Conservation (phyloP, 2,329 filamentous ascomycete species). For the Dactylonectria macrodidyma region DNA sequence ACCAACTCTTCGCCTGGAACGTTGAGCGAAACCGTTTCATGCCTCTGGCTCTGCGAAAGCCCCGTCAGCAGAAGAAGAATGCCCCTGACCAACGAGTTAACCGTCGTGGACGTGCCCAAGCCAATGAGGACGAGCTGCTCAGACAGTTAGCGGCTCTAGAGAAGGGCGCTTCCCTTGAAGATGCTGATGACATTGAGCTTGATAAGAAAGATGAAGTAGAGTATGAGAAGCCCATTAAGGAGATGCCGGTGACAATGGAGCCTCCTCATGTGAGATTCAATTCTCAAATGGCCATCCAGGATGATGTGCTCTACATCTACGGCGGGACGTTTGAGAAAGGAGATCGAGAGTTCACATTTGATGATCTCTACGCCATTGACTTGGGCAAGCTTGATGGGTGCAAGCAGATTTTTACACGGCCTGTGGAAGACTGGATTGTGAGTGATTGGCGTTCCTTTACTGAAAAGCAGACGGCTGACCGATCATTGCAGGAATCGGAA, state of each 20-base stretch:
- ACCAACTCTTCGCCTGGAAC: slow-evolving; percentile 92
- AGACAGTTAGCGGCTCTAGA: slow-evolving; percentile 89
- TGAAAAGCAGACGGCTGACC: slow-evolving; percentile 30
- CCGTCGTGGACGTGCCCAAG: slow-evolving; percentile 83
- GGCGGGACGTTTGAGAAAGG: slow-evolving; percentile 96
- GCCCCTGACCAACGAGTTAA: slow-evolving; percentile 68
- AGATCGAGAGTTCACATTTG: slow-evolving; percentile 95
- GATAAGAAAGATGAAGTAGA: slow-evolving; percentile 68
- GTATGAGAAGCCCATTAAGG: slow-evolving; percentile 71
- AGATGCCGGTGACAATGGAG: slow-evolving; percentile 80
- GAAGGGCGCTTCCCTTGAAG: slow-evolving; percentile 76
- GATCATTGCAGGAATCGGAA: slow-evolving; percentile 65
- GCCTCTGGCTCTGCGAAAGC: slow-evolving; percentile 82
- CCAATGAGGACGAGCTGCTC: slow-evolving; percentile 91
- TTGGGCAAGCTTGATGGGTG: slow-evolving; percentile 96
- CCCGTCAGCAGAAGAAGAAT: slow-evolving; percentile 74
- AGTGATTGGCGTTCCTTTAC: slow-evolving; percentile 45
- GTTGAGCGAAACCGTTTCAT: slow-evolving; percentile 97
- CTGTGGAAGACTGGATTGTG: slow-evolving; percentile 87
- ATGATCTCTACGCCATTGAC: slow-evolving; percentile 93
- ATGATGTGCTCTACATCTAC: slow-evolving; percentile 93
- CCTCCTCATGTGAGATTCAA: slow-evolving; percentile 94
- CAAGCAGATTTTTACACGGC: slow-evolving; percentile 88
- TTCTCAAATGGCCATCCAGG: slow-evolving; percentile 89
- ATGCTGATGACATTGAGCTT: slow-evolving; percentile 64